Percentiles rank a stretch among this genome's conserved stretches.
Conservation (phyloP, 2,329 filamentous ascomycete species). For the Fusarium sp. region DNA sequence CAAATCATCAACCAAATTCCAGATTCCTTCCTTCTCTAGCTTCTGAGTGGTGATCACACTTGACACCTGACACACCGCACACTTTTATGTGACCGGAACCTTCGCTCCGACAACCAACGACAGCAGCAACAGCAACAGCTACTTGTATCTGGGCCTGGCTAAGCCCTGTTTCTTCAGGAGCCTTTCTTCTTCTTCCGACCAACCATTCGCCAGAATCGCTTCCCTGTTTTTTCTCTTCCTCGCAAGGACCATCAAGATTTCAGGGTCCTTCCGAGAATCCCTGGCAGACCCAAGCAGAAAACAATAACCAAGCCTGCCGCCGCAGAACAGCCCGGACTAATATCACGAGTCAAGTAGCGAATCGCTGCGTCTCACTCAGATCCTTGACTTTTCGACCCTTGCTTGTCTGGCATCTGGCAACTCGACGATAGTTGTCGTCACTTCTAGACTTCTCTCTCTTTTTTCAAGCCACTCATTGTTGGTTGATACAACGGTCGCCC, state of each 20-base stretch:
- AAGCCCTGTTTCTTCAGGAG: conserved; percentile 13
- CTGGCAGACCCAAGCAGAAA: conserved; percentile 10
- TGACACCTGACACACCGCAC: conserved; percentile 13
- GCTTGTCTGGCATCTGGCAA: conserved; percentile 22
- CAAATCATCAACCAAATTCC: conserved; percentile 34
- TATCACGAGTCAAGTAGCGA: conserved; percentile 4
- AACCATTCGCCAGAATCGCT: not conserved
- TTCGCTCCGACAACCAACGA: conserved; percentile 30
- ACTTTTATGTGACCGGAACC: conserved; percentile 25
- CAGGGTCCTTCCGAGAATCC: conserved; percentile 26
- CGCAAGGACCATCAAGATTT: conserved; percentile 22
- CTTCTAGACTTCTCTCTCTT: conserved; percentile 13
- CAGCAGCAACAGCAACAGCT: conserved; percentile 4
- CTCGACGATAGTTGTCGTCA: conserved; percentile 23
- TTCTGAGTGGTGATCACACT: conserved; percentile 2
- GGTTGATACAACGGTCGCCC: conserved; percentile 6
- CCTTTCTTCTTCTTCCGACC: not conserved
- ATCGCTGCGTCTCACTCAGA: conserved; percentile 3
- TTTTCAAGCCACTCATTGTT: not conserved
- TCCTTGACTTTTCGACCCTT: conserved; percentile 21
- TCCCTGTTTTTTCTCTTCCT: conserved; percentile 11
- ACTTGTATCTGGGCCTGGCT: conserved; percentile 1
- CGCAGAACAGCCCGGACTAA: conserved; percentile 21
- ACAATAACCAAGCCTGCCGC: conserved; percentile 18
- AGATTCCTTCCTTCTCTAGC: not conserved